These are phyloP conservation scores for Colletotrichum graminicola DNA, from an alignment of 2,329 filamentous ascomycete genomes.

Conservation along the genomic window DNA sequence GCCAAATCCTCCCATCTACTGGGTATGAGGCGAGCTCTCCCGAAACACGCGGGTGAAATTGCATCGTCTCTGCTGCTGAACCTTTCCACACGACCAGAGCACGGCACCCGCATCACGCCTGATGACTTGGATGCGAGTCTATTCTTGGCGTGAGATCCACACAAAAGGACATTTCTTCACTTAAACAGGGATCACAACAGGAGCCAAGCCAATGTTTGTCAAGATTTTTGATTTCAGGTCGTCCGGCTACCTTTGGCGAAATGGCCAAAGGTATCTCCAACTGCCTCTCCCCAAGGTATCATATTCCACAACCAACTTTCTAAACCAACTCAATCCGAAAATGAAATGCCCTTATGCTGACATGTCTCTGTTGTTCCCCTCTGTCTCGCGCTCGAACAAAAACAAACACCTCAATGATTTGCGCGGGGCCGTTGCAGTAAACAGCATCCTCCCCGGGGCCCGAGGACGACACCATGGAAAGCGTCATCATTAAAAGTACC, in stretches of 20 bases:
- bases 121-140: neutral
- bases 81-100: neutral
- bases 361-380: constrained; percentile 6
- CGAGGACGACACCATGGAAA: constrained; percentile 19
- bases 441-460: constrained; percentile 7
- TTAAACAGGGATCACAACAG: neutral
- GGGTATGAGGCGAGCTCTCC: constrained; percentile 3
- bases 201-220: neutral
- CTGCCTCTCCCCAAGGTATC: constrained; percentile 18
- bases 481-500: constrained; percentile 38
- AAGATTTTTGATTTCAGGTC: constrained; percentile 22
- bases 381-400: constrained; percentile 15
- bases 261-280: constrained; percentile 8
- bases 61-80: neutral
- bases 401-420: constrained; percentile 14
- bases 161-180: neutral
- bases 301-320: constrained; percentile 15
- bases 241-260: constrained; percentile 11
- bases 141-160: neutral
- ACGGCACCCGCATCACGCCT: neutral
- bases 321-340: constrained; percentile 5
- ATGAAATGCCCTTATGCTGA: constrained; percentile 19
- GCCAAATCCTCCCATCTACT: neutral
- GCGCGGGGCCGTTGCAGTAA: constrained; percentile 24
- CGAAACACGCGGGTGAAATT: constrained; percentile 29